Base-by-base conservation (phyloP, 2,329 filamentous ascomycete species). In the Hymenoscyphus occultus region DNA sequence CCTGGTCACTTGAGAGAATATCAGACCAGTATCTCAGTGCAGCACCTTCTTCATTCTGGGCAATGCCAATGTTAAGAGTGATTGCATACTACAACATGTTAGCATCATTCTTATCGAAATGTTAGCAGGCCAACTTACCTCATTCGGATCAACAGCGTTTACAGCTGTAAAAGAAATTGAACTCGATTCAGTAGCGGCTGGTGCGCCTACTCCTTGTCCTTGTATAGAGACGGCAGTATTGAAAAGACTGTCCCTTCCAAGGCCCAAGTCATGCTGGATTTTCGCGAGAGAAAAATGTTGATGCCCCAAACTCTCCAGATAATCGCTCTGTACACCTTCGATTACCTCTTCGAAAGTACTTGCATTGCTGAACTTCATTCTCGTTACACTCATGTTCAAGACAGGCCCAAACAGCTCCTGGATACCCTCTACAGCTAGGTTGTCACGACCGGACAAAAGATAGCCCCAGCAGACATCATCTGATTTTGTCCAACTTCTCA, bases 381-480 rank as follows among this genome's bases (percentile, higher is more conserved):
- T 63, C 35, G 73, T 75, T 12, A 69, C 71, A 9, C 76, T 69
- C 68, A 80, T 80, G 64, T 78, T 80, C 64, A 81, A 78, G 63
- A 80, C 78, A 3, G 79, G 74, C 0, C 82, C 82, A 56, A 83
- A 78, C 22, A 79, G 78, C 32, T 79, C 76, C 59, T 82, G 76
- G 12, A 84, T 79, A 1, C 77, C 77, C 5, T 77, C 71, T 9
- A 84, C 73, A 22, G 45, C 35, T 2, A 80, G 78, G 14, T 79
- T 75, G 68, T 84, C 81, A 63, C 79, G 74, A 16, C 78, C 78
- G 19, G 78, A 76, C 9, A 76, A 75, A 3, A 77, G 70, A 57
- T 78, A 78, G 5, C 78, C 79, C 61, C 80, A 81, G 35, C 74
- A 78, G 12, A 81, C 74, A 60, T 70, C 19, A 74, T 79, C 9